A percentile compares a stretch with the other conserved stretches of the same genome.
phyloP scores from a whole-genome alignment of 2,329 filamentous ascomycete species.

The Curvularia sp. region DNA sequence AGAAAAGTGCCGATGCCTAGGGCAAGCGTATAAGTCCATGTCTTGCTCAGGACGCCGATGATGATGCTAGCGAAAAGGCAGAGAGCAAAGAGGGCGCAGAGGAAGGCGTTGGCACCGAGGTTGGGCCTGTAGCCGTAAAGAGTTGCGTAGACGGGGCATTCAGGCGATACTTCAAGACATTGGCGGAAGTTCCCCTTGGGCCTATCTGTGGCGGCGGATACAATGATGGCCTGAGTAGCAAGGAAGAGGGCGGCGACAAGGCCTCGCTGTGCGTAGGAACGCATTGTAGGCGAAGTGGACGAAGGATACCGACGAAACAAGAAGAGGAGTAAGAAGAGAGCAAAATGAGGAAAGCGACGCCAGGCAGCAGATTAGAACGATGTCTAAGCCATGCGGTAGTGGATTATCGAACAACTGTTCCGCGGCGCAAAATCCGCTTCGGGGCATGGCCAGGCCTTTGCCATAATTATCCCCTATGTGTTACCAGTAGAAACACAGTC shows the following conservation, averaged over 20 bases:
- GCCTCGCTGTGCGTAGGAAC: constrained; percentile 13
- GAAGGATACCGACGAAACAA: not conserved
- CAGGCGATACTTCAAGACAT: constrained; percentile 32
- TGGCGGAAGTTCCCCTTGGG: constrained; percentile 33
- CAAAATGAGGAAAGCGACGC: constrained; percentile 1
- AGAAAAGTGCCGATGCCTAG: constrained; percentile 51
- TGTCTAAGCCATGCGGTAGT: constrained; percentile 12
- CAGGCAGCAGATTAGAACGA: constrained; percentile 4
- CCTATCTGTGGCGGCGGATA: constrained; percentile 24
- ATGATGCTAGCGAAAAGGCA: constrained; percentile 27
- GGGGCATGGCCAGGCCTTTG: constrained; percentile 11
- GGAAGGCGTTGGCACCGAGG: constrained; percentile 49
- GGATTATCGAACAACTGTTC: constrained; percentile 5
- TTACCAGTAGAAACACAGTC: constrained; percentile 4
- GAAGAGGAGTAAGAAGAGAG: constrained; percentile 4
- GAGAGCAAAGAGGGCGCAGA: constrained; percentile 37
- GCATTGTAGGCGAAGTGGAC: constrained; percentile 12
- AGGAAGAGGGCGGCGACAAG: constrained; percentile 19
- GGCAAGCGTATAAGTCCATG: constrained; percentile 52
- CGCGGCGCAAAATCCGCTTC: constrained; percentile 5
- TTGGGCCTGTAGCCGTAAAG: constrained; percentile 53
- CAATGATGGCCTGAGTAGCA: constrained; percentile 18
- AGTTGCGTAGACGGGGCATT: constrained; percentile 46
- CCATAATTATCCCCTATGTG: constrained; percentile 7
- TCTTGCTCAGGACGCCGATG: constrained; percentile 42